Base-by-base conservation (phyloP, 495 filamentous ascomycete genomes). In the Aspergillus carlsbadensis region DNA sequence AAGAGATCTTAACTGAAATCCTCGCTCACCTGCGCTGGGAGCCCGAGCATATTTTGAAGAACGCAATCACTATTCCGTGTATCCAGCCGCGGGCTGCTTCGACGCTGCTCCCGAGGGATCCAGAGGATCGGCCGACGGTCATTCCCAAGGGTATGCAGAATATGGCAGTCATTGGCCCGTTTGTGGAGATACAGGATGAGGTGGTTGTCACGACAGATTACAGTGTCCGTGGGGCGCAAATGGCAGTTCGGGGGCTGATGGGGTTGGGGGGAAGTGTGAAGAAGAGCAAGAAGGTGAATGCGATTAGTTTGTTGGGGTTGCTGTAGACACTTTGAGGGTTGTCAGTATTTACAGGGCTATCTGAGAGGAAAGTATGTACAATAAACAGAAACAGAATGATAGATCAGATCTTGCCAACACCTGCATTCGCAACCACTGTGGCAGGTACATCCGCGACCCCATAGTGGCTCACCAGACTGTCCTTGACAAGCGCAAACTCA, bases 121-220 rank as follows among this genome's bases (percentile, higher is more conserved):
- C 36, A 0, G 52, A 56, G 5, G 73, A 78, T 58, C 59, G 75
- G 6, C 74, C 75, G 34, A 31, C 20, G 29, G 69, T 78, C 5
- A 67, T 77, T 39, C 72, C 71, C 0, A 52, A 66, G 18, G 66
- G 64, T 0, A 66, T 65, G 22, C 64, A 53, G 18, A 78, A 78
- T 62, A 44, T 77, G 48, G 76, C 70, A 1, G 44, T 73, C 2
- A 62, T 78, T 7, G 76, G 76, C 0, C 71, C 74, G 54, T 78
- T 72, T 60, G 76, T 76, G 17, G 72, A 78, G 58, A 72, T 76
- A 11, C 52, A 51, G 7, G 67, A 68, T 46, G 76, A 78, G 53
- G 66, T 67, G 7, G 65, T 66, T 13, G 69, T 72, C n/a, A 72
- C 63, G 29, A 66, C 71, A 57, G 76, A 77, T 51, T 78, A 78